Conservation (phyloP, 2,329 filamentous ascomycete species). For the Colletotrichum chlorophyti region DNA sequence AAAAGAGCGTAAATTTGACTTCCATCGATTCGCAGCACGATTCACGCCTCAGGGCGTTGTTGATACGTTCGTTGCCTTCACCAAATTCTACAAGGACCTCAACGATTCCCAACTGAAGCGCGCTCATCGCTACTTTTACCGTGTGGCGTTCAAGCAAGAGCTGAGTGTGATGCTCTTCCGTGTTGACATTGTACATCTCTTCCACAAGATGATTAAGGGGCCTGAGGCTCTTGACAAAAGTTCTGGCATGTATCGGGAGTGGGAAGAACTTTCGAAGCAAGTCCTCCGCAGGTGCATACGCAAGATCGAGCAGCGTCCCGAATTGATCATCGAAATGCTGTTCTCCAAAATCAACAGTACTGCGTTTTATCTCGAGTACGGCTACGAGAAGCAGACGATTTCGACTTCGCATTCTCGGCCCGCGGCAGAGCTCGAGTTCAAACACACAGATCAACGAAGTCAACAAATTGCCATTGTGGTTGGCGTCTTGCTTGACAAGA, state of each 20-base stretch:
- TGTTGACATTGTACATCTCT: constrained; percentile 86
- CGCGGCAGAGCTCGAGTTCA: constrained; percentile 84
- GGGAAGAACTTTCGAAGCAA: constrained; percentile 88
- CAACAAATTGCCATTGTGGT: constrained; percentile 83
- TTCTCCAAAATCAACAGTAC: constrained; percentile 91
- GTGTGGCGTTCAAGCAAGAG: constrained; percentile 93
- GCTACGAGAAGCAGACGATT: constrained; percentile 80
- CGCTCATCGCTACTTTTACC: constrained; percentile 91
- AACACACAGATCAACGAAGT: constrained; percentile 70
- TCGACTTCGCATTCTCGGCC: constrained; percentile 67
- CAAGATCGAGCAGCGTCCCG: constrained; percentile 84
- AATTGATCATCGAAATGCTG: constrained; percentile 87
- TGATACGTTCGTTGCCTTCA: constrained; percentile 85
- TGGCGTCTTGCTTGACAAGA: constrained; percentile 79
- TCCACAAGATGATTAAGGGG: constrained; percentile 92
- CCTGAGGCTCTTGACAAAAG: constrained; percentile 75
- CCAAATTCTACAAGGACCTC: constrained; percentile 81
- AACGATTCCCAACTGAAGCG: constrained; percentile 84
- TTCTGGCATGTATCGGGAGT: constrained; percentile 78
- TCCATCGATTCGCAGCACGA: constrained; percentile 79
- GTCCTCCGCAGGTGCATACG: constrained; percentile 82
- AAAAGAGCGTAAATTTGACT: constrained; percentile 93
- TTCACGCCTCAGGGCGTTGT: constrained; percentile 87
- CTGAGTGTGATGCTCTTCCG: constrained; percentile 88
- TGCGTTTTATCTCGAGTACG: constrained; percentile 87